Evolutionary conservation across 192 early-diverging fungal genomes (phyloP).

Genomic region (Coemansia sp.): DNA sequence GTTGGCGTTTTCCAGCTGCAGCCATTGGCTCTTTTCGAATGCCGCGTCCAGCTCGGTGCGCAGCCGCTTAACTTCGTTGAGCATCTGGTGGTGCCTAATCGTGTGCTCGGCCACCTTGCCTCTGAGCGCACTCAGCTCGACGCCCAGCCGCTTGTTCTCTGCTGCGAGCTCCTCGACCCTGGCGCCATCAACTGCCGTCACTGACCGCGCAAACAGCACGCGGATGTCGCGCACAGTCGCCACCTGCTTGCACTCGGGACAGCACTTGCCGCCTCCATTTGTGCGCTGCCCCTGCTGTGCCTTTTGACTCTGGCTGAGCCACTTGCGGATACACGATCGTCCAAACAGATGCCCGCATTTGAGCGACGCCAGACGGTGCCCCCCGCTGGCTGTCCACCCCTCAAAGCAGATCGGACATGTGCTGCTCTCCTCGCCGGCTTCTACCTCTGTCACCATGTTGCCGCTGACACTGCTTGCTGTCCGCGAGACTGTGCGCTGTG

Average conservation of each 20-base stretch:
- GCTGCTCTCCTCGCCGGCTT: slow-evolving; percentile 19
- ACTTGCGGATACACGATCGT: slow-evolving; percentile 26
- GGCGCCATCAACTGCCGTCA: slow-evolving; percentile 16
- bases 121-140: background rate
- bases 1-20: slow-evolving; percentile 13
- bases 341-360: slow-evolving; percentile 49
- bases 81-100: slow-evolving; percentile 12
- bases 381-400: slow-evolving; percentile 30
- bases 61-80: slow-evolving; percentile 12
- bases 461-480: background rate
- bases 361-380: slow-evolving; percentile 25
- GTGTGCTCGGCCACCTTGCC: background rate
- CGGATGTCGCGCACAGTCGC: slow-evolving; percentile 31
- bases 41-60: slow-evolving; percentile 11
- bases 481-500: background rate
- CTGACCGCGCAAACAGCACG: slow-evolving; percentile 22
- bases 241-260: slow-evolving; percentile 39
- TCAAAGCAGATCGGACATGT: slow-evolving; percentile 39
- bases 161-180: background rate
- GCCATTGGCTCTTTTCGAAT: background rate
- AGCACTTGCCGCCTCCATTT: slow-evolving; percentile 1
- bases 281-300: background rate
- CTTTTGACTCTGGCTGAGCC: slow-evolving; percentile 19
- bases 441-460: background rate
- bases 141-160: slow-evolving; percentile 5